phyloP scores from a whole-genome alignment of 2,329 filamentous ascomycete genomes.

The Pseudonectria buxi region DNA sequence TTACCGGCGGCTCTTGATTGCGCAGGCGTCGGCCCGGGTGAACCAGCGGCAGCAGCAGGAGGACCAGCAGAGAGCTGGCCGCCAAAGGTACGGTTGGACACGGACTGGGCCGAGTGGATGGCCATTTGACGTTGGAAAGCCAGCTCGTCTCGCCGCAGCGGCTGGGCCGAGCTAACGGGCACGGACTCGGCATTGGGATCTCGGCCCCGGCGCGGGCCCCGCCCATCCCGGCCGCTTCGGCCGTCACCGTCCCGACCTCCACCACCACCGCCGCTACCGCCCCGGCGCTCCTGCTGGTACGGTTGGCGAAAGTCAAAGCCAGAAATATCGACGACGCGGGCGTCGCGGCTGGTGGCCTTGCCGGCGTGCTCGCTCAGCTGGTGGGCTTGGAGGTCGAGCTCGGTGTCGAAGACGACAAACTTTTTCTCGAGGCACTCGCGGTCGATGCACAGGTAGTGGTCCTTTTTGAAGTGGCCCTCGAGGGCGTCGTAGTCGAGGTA shows the following conservation, averaged over 20 bases:
- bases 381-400: constrained; percentile 92
- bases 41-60: constrained; percentile 18
- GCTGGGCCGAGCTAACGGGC: constrained; percentile 69
- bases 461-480: constrained; percentile 78
- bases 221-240: constrained; percentile 47
- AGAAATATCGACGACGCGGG: constrained; percentile 78
- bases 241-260: constrained; percentile 34
- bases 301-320: constrained; percentile 72
- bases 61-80: constrained; percentile 60
- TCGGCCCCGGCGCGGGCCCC: constrained; percentile 57
- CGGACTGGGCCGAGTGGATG: constrained; percentile 79
- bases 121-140: constrained; percentile 90
- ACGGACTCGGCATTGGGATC: constrained; percentile 82
- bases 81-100: constrained; percentile 74
- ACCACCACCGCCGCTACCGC: constrained; percentile 31
- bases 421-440: constrained; percentile 92
- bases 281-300: constrained; percentile 55
- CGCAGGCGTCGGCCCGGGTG: constrained; percentile 2
- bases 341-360: constrained; percentile 78
- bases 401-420: constrained; percentile 91
- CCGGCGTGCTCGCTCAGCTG: constrained; percentile 80
- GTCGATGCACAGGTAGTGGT: constrained; percentile 81
- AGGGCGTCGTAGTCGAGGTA: constrained; percentile 83
- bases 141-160: constrained; percentile 76
- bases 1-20: too few relatives aligned